A percentile compares a stretch with the other conserved stretches of the same genome.
Evolutionary conservation across 768 basidiomycete genomes (phyloP).

Genomic region (Obba rivulosa): DNA sequence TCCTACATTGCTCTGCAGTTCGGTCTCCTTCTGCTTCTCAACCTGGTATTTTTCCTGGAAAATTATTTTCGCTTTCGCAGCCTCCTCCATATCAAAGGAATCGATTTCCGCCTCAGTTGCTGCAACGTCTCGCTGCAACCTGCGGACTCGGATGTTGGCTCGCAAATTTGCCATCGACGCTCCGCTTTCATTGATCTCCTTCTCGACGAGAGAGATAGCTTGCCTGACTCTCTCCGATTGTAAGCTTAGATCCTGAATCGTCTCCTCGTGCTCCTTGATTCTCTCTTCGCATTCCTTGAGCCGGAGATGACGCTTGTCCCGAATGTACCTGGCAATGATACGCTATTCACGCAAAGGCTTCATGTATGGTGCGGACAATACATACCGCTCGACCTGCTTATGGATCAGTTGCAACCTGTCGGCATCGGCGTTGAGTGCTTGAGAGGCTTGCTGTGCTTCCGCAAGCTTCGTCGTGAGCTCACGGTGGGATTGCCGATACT

Average conservation of each 20-base stretch:
- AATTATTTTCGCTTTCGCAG: conserved; percentile 75
- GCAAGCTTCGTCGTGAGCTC: conserved; percentile 44
- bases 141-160: conserved; percentile 79
- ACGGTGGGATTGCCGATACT: conserved; percentile 43
- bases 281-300: conserved; percentile 54
- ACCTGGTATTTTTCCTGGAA: conserved; percentile 77
- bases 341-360: background rate
- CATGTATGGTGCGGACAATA: background rate
- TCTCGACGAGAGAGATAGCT: conserved; percentile 56
- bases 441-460: conserved; percentile 48
- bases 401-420: conserved; percentile 60
- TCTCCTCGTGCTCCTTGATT: conserved; percentile 43
- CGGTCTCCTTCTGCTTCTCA: conserved; percentile 68
- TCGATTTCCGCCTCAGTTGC: conserved; percentile 68
- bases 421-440: conserved; percentile 60
- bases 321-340: conserved; percentile 54
- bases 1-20: conserved; percentile 63
- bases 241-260: conserved; percentile 36
- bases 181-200: conserved; percentile 74
- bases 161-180: conserved; percentile 65
- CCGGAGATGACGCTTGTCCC: conserved; percentile 55
- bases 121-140: conserved; percentile 59
- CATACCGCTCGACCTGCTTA: conserved; percentile 62
- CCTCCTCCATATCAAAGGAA: conserved; percentile 75
- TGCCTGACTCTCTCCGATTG: conserved; percentile 37